These are phyloP conservation scores for Kuraishia piskuri DNA, from an alignment of 805 yeast genomes.

Conservation along the genomic window DNA sequence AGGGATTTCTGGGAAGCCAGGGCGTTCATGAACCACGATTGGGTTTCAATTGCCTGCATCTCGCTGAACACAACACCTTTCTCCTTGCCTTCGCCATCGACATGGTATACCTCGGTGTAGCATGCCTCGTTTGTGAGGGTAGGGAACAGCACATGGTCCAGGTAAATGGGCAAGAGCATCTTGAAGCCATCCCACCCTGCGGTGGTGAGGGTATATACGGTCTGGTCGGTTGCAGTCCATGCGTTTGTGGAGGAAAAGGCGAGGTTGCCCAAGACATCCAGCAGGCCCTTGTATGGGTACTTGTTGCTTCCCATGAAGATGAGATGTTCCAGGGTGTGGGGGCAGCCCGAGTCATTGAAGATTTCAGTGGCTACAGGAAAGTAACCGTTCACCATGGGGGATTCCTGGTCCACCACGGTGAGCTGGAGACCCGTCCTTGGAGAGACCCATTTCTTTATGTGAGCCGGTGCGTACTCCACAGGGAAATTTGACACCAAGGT, in stretches of 20 bases:
- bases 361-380: conserved; percentile 95
- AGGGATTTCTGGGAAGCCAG: conserved; percentile 52
- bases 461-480: conserved; percentile 69
- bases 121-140: conserved; percentile 87
- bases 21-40: conserved; percentile 58
- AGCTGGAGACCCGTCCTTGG: conserved; percentile 74
- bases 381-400: conserved; percentile 88
- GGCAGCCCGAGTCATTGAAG: conserved; percentile 79
- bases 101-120: conserved; percentile 88
- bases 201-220: conserved; percentile 82
- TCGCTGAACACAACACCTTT: conserved; percentile 96
- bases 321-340: conserved; percentile 92
- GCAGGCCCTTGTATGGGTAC: conserved; percentile 84
- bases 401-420: conserved; percentile 65
- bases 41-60: conserved; percentile 89
- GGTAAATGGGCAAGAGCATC: conserved; percentile 73
- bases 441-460: conserved; percentile 70
- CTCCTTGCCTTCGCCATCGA: conserved; percentile 85
- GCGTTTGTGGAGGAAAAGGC: conserved; percentile 88
- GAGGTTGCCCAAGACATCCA: conserved; percentile 79
- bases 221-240: conserved; percentile 94
- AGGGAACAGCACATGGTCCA: conserved; percentile 82
- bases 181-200: conserved; percentile 97
- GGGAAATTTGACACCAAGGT: conserved; percentile 41
- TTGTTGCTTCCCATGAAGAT: conserved; percentile 89